Conservation (phyloP, 2,329 filamentous ascomycete genomes). For the Cladophialophora carrionii region DNA sequence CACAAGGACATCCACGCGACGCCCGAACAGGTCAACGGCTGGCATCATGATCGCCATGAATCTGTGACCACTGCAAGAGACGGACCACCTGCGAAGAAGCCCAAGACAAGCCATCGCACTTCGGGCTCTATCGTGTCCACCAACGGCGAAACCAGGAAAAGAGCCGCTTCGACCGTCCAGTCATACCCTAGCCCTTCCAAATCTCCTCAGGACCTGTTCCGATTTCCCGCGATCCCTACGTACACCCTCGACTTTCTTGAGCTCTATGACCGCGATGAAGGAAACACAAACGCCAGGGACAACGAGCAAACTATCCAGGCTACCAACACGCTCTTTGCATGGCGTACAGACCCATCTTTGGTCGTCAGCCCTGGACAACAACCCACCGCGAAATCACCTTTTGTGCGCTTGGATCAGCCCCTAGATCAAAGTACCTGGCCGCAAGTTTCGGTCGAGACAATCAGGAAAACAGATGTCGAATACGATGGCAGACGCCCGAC, state of each 20-base stretch:
- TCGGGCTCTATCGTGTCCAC: slow-evolving; percentile 76
- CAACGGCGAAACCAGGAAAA: slow-evolving; percentile 63
- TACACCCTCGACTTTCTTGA: slow-evolving; percentile 77
- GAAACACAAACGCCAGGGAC: slow-evolving; percentile 57
- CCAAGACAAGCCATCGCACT: slow-evolving; percentile 78
- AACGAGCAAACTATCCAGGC: slow-evolving; percentile 80
- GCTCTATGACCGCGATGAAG: slow-evolving; percentile 67
- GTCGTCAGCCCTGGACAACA: slow-evolving; percentile 66
- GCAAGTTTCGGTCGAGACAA: slow-evolving; percentile 55
- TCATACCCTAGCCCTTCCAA: slow-evolving; percentile 76
- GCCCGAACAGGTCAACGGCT: slow-evolving; percentile 67
- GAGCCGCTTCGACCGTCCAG: slow-evolving; percentile 59
- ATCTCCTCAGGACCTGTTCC: slow-evolving; percentile 56
- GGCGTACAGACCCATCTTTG: slow-evolving; percentile 74
- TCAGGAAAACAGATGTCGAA: slow-evolving; percentile 54
- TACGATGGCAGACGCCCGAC: slow-evolving; percentile 63
- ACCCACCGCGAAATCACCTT: slow-evolving; percentile 66
- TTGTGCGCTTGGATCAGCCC: slow-evolving; percentile 62
- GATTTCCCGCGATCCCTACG: slow-evolving; percentile 65
- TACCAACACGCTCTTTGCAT: slow-evolving; percentile 72
- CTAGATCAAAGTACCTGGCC: slow-evolving; percentile 61
- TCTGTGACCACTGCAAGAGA: slow-evolving; percentile 56
- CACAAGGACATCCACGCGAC: slow-evolving; percentile 66
- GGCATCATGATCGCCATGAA: slow-evolving; percentile 61
- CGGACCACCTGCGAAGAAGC: slow-evolving; percentile 70